phyloP scores from a whole-genome alignment of 176 grass and related monocot genomes.

The Pontederia paniculata region DNA sequence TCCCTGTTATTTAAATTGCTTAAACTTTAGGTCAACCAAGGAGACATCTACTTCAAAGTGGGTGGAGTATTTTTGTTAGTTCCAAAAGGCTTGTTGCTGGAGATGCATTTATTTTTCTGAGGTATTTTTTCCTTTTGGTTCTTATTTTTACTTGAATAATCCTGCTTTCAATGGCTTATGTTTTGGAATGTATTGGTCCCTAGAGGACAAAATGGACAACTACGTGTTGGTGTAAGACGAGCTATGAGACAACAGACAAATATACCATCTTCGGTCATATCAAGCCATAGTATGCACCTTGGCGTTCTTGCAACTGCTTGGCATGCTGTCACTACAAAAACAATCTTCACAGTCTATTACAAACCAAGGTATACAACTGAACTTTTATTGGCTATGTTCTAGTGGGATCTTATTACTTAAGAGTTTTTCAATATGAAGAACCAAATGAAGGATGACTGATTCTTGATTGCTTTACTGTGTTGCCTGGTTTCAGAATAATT shows the following conservation, averaged over 20 bases:
- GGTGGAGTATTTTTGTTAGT: slow-evolving; percentile 92
- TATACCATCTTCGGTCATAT: slow-evolving; percentile 87
- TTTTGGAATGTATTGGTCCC: background rate
- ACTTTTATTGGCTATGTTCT: background rate
- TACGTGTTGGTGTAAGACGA: slow-evolving; percentile 69
- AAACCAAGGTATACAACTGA: slow-evolving; percentile 60
- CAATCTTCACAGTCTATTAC: slow-evolving; percentile 76
- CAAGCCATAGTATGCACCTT: slow-evolving; percentile 94
- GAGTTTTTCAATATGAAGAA: too few species aligned
- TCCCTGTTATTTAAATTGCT: slow-evolving; percentile 8
- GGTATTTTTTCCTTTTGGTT: slow-evolving; percentile 23
- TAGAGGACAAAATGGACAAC: slow-evolving; percentile 67
- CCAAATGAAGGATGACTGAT: too few species aligned
- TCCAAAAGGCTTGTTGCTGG: slow-evolving; percentile 85
- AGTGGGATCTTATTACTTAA: too few species aligned
- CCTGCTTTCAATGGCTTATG: slow-evolving; percentile 5
- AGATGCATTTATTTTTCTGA: slow-evolving; percentile 85
- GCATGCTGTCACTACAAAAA: slow-evolving; percentile 63
- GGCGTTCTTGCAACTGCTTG: slow-evolving; percentile 88
- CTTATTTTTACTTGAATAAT: background rate
- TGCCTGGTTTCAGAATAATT: too few species aligned
- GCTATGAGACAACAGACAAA: slow-evolving; percentile 55
- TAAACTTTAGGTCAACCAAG: slow-evolving; percentile 52
- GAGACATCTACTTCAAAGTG: slow-evolving; percentile 81
- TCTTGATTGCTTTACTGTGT: too few species aligned